Base-by-base conservation (phyloP, 768 basidiomycete genomes). In the Mycena epipterygia region DNA sequence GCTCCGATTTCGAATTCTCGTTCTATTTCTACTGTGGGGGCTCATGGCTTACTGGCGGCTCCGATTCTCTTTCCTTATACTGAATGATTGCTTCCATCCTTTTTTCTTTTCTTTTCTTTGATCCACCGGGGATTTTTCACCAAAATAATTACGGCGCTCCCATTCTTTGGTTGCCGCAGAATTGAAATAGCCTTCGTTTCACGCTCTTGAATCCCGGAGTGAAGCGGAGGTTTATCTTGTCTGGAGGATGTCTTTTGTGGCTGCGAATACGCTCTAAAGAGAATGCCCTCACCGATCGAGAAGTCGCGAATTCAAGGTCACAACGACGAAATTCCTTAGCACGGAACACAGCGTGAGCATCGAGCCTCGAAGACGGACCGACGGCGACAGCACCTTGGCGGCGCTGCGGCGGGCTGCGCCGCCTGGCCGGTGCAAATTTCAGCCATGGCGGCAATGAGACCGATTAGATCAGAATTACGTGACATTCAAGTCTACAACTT, bases 241-340 rank as follows among this genome's bases (percentile, higher is more conserved):
- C 48, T 39, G 55, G 55, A 41, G 35, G 55, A 57, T 41, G 35
- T 37, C 35, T 57, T 49, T 57, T 57, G 55, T n/a, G 37, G 55
- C 55, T 57, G 55, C 55, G 55, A 39, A 57, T 57, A 57, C 55
- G 55, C 52, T 53, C 52, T 53, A 53, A 37, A 37, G 35, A 37
- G 35, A 51, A 51, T 51, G 49, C 49, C 49, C 29, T 51, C 49
- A 30, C 49, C 49, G 49, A 51, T 51, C 49, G 49, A 51, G 53
- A 55, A 55, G 53, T 55, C 53, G 21, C 53, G 53, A 55, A 55
- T 55, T 51, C 16, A 51, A 51, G 49, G 29, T 51, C 49, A 51
- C 53, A 55, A 55, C 53, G 53, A 55, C 32, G 53, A 55, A 55
- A 55, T n/a, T 55, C 53, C 53, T 55, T 32, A 55, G 53, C 49